Conservation (phyloP, 1,284 basidiomycete genomes). For the Xerocomus amazonicus region DNA sequence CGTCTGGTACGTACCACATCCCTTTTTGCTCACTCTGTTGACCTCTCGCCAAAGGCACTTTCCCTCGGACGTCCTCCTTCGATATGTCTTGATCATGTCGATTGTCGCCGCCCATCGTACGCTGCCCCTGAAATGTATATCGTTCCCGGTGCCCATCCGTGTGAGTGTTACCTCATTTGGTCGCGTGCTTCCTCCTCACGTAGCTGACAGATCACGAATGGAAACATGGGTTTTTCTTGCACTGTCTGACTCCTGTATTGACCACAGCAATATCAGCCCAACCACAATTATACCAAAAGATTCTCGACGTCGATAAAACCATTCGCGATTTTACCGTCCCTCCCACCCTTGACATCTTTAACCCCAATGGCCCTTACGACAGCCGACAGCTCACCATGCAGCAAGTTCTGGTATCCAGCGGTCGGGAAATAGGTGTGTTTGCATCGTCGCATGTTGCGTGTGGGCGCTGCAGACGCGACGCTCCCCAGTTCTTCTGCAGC, state of each 20-base stretch:
- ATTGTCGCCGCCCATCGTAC: constrained; percentile 61
- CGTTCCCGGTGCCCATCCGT: constrained; percentile 59
- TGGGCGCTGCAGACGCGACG: constrained; percentile 5
- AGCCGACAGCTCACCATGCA: constrained; percentile 63
- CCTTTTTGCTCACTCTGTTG: constrained; percentile 6
- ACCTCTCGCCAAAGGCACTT: constrained; percentile 47
- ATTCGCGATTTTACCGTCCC: constrained; percentile 62
- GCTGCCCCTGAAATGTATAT: constrained; percentile 51
- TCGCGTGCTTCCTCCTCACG: constrained; percentile 8
- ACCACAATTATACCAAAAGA: constrained; percentile 51
- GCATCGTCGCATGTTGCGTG: constrained; percentile 4
- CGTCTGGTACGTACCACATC: constrained; percentile 53
- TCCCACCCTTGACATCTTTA: constrained; percentile 48
- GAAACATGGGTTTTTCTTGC: constrained; percentile 67
- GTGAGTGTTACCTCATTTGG: constrained; percentile 41
- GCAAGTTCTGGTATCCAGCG: constrained; percentile 59
- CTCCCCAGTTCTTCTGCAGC: constrained; percentile 58
- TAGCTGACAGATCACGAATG: constrained; percentile 58
- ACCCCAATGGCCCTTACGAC: constrained; percentile 37
- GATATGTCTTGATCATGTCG: constrained; percentile 63
- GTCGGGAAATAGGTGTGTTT: constrained; percentile 62
- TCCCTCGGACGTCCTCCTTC: constrained; percentile 78
- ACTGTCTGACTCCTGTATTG: constrained; percentile 63
- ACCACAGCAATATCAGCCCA: constrained; percentile 62
- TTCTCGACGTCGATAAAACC: constrained; percentile 56